phyloP scores from a whole-genome alignment of 805 yeast species.

The Jamesozyma spencerorum region DNA sequence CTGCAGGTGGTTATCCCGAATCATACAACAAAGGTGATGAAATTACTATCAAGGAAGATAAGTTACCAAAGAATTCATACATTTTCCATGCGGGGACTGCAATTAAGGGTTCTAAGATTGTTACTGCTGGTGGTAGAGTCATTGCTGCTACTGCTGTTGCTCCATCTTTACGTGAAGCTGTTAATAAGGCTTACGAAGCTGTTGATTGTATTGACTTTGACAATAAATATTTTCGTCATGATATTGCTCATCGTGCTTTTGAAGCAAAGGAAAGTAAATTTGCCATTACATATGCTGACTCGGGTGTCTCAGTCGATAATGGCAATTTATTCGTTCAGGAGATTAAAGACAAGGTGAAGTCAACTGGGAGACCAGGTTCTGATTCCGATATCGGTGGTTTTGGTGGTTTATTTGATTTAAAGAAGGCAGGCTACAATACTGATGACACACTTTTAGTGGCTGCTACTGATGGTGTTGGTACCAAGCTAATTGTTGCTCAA shows the following conservation, averaged over 20 bases:
- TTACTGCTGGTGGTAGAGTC: constrained; percentile 94
- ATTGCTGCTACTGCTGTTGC: constrained; percentile 90
- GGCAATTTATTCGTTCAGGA: constrained; percentile 86
- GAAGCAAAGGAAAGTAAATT: constrained; percentile 27
- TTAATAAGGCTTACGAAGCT: constrained; percentile 76
- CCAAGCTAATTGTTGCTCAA: constrained; percentile 92
- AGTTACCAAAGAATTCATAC: constrained; percentile 37
- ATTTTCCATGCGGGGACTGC: constrained; percentile 97
- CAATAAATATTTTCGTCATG: constrained; percentile 77
- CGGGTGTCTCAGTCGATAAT: constrained; percentile 96
- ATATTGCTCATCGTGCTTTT: constrained; percentile 95
- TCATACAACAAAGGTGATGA: constrained; percentile 76
- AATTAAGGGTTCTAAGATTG: constrained; percentile 43
- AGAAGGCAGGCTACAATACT: constrained; percentile 73
- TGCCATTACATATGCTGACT: constrained; percentile 75
- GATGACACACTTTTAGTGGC: constrained; percentile 80
- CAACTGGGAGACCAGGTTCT: constrained; percentile 92
- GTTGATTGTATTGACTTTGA: constrained; percentile 65
- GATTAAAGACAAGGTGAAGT: constrained; percentile 81
- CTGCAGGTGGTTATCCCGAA: constrained; percentile 97
- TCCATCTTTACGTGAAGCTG: constrained; percentile 64
- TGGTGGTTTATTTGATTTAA: constrained; percentile 91
- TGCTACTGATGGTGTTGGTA: constrained; percentile 99
- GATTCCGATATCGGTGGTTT: constrained; percentile 98
- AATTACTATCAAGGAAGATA: constrained; percentile 42